Conservation (phyloP, 805 yeast species). For the Nakazawaea ernobii region DNA sequence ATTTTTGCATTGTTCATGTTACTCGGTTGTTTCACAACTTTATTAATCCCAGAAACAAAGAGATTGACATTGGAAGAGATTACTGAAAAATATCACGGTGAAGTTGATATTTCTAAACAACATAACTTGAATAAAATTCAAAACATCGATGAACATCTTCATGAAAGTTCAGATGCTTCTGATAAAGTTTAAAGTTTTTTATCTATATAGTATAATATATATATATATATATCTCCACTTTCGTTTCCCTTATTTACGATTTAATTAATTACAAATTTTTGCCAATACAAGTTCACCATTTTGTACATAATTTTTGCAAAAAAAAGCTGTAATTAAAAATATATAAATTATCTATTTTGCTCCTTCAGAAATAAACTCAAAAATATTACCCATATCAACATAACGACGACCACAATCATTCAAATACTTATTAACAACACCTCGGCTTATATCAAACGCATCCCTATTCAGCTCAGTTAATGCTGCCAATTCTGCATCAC, state of each 20-base stretch:
- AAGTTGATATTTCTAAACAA: conserved; percentile 47
- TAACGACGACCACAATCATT: conserved; percentile 81
- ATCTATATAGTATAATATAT: not conserved
- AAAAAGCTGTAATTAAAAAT: too few relatives aligned
- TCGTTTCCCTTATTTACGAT: not conserved
- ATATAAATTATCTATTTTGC: not conserved
- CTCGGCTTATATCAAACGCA: conserved; percentile 44
- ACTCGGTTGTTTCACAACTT: conserved; percentile 59
- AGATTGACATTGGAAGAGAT: conserved; percentile 86
- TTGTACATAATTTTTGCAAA: too few relatives aligned
- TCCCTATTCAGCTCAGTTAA: conserved; percentile 75
- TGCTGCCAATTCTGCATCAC: conserved; percentile 57
- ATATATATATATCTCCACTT: not conserved
- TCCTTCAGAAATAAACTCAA: conserved; percentile 45
- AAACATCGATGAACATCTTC: conserved; percentile 4
- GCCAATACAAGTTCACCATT: too few relatives aligned
- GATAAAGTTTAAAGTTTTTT: conserved; percentile 5
- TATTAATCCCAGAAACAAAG: conserved; percentile 85
- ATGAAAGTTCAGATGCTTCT: conserved; percentile 4
- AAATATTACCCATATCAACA: conserved; percentile 81
- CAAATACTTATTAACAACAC: conserved; percentile 67
- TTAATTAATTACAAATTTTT: not conserved
- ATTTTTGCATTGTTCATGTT: conserved; percentile 91
- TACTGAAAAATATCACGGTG: conserved; percentile 77
- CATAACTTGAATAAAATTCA: not conserved